Percentiles rank a stretch among this genome's conserved stretches.
Evolutionary conservation across 768 basidiomycete genomes (phyloP).

Genomic region (Mycena filopes): DNA sequence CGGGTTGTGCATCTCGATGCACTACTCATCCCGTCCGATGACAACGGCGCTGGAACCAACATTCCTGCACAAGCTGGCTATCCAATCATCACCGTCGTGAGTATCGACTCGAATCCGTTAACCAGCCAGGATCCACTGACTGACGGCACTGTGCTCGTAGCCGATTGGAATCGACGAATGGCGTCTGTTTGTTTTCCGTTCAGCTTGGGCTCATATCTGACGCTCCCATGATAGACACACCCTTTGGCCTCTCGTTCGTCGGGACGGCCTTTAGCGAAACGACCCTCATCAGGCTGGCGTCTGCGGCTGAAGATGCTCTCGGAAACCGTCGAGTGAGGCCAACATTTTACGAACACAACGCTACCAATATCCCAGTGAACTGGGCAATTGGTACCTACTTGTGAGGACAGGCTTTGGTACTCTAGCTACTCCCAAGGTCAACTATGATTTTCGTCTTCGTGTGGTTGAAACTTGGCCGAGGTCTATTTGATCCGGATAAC

Average conservation of each 20-base stretch:
- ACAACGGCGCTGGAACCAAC: conserved; percentile 35
- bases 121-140: not conserved
- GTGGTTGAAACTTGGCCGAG: too few relatives aligned
- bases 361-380: conserved; percentile 34
- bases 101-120: not conserved
- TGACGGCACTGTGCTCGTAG: too few relatives aligned
- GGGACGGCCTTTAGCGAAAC: conserved; percentile 58
- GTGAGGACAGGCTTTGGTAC: not conserved
- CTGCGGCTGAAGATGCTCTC: conserved; percentile 55
- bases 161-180: conserved; percentile 42
- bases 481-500: too few relatives aligned
- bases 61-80: conserved; percentile 56
- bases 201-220: conserved; percentile 29
- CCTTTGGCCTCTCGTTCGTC: conserved; percentile 57
- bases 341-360: conserved; percentile 32
- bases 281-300: conserved; percentile 53
- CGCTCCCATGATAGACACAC: conserved; percentile 46
- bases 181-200: conserved; percentile 47
- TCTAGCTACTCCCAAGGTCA: too few relatives aligned
- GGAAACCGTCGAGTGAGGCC: conserved; percentile 32
- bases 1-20: conserved; percentile 29
- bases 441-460: too few relatives aligned
- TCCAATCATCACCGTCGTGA: conserved; percentile 55
- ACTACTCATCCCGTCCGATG: conserved; percentile 32
- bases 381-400: conserved; percentile 30